Conservation (phyloP, 305 asterid species). For the Petunia hybrid region DNA sequence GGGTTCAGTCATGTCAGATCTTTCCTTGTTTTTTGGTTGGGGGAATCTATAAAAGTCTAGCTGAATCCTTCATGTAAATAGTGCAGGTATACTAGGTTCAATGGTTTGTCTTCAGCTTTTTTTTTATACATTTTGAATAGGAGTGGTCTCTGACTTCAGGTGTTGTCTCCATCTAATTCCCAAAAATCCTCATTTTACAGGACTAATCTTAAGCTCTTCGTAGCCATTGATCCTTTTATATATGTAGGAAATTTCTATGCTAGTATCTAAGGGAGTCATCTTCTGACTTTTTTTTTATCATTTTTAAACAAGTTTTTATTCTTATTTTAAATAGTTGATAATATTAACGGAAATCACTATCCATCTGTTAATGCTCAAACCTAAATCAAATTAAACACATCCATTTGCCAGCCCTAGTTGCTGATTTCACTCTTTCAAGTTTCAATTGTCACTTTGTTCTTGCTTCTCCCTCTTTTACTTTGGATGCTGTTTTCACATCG, state of each 20-base stretch:
- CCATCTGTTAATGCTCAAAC: not conserved
- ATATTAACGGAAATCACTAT: not conserved
- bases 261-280: not conserved
- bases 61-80: not conserved
- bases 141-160: not conserved
- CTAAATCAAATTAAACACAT: not conserved
- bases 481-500: not conserved
- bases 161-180: not conserved
- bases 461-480: not conserved
- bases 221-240: not conserved
- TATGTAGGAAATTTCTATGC: slow-evolving; percentile 5
- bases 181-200: not conserved
- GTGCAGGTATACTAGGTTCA: not conserved
- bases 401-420: not conserved
- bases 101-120: slow-evolving; percentile 6
- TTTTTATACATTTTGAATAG: too few relatives aligned
- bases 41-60: not conserved
- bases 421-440: not conserved
- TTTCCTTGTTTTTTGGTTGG: not conserved
- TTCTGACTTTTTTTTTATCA: not conserved
- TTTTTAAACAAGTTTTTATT: not conserved
- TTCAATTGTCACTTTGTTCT: not conserved
- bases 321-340: not conserved
- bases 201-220: not conserved
- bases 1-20: not conserved